Evolutionary conservation across 129 eudicot species (phyloP).

Genomic region (Glebionis coronaria): DNA sequence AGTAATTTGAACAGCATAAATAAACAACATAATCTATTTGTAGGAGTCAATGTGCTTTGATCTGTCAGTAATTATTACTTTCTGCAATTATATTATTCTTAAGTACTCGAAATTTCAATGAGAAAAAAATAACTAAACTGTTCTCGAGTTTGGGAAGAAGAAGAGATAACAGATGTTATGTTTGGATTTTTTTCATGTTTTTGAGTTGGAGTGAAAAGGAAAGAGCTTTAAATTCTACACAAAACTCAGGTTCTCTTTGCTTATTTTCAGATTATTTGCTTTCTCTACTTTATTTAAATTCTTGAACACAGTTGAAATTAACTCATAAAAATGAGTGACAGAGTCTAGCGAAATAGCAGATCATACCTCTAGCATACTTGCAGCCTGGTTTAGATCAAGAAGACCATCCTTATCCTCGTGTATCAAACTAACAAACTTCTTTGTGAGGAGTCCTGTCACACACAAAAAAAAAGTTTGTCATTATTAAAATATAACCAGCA

Average conservation of each 20-base stretch:
- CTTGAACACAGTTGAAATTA: not conserved
- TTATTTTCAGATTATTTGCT: not conserved
- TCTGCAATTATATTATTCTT: too few species aligned
- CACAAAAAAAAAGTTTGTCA: constrained; percentile 12
- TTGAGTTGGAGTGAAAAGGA: not conserved
- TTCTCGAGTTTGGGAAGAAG: too few species aligned
- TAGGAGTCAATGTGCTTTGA: not conserved
- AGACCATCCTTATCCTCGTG: constrained; percentile 55
- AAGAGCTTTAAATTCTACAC: not conserved
- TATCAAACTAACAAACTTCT: constrained; percentile 62
- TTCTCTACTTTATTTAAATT: not conserved
- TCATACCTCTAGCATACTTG: constrained; percentile 54
- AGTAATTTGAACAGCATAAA: not conserved
- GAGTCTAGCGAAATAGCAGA: not conserved
- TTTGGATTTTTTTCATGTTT: too few species aligned
- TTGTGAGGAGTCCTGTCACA: constrained; percentile 62
- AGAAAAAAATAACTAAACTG: too few species aligned
- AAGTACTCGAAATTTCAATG: too few species aligned
- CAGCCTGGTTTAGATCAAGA: constrained; percentile 66
- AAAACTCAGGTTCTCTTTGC: not conserved
- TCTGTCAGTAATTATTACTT: too few species aligned
- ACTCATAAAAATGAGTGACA: not conserved
- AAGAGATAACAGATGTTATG: too few species aligned
- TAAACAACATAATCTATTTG: constrained; percentile 11
- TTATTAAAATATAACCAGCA: not conserved